Conservation (phyloP, 257 asterid genomes). For the Fraxinus cuspidata region DNA sequence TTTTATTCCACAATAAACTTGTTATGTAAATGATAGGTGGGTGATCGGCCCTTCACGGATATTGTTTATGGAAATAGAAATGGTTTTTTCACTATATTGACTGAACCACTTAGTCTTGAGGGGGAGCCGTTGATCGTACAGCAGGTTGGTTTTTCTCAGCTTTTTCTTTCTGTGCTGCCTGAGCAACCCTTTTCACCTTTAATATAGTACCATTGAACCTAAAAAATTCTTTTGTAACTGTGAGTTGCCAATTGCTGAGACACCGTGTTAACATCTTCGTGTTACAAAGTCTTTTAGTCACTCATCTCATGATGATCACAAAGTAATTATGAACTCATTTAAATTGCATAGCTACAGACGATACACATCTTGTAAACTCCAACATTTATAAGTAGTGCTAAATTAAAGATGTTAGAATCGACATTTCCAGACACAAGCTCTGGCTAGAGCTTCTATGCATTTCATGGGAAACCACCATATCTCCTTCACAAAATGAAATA, state of each 20-base stretch:
- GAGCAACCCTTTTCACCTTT: conserved; percentile 3
- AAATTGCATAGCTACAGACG: background rate
- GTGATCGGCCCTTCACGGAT: conserved; percentile 96
- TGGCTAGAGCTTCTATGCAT: background rate
- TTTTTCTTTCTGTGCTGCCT: conserved; percentile 14
- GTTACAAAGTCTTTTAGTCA: background rate
- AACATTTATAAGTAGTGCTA: background rate
- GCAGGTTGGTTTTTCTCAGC: conserved; percentile 56
- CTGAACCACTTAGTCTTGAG: conserved; percentile 71
- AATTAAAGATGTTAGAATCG: background rate
- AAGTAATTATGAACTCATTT: background rate
- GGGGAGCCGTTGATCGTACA: conserved; percentile 86
- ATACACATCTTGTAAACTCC: background rate
- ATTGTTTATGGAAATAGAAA: conserved; percentile 86
- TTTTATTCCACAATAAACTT: conserved; percentile 19
- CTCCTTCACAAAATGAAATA: background rate
- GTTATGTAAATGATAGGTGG: conserved; percentile 61
- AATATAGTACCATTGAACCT: background rate
- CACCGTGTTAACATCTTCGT: background rate
- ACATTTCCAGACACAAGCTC: background rate
- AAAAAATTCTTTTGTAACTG: background rate
- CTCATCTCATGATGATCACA: background rate
- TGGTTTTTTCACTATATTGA: conserved; percentile 79
- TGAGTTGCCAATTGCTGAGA: background rate
- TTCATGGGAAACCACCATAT: background rate